Conservation (phyloP, 805 yeast species). For the Barnettozyma sucrosica region DNA sequence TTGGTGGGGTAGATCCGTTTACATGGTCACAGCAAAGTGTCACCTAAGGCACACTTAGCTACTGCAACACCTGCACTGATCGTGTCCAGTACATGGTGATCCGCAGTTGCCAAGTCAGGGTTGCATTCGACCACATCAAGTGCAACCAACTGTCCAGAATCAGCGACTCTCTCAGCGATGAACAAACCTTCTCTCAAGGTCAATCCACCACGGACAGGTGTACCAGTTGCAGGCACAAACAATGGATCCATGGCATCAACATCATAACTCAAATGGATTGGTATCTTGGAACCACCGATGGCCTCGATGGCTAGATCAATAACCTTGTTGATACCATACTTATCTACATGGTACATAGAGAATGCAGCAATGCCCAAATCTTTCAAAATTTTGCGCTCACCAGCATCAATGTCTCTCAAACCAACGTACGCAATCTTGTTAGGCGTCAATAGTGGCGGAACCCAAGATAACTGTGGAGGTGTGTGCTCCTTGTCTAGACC, state of each 20-base stretch:
- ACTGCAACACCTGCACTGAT: conserved; percentile 86
- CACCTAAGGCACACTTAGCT: conserved; percentile 92
- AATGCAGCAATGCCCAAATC: conserved; percentile 75
- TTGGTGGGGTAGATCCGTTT: too few species aligned
- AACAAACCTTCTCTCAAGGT: conserved; percentile 92
- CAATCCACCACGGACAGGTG: conserved; percentile 95
- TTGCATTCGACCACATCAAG: conserved; percentile 92
- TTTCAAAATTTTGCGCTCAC: conserved; percentile 69
- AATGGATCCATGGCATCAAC: conserved; percentile 96
- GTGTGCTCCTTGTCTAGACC: conserved; percentile 65
- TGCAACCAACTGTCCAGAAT: conserved; percentile 80
- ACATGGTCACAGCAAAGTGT: conserved; percentile 57
- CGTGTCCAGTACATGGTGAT: conserved; percentile 73
- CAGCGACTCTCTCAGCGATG: conserved; percentile 87
- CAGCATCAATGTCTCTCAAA: conserved; percentile 84
- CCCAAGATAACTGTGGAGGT: conserved; percentile 80
- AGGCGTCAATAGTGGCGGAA: conserved; percentile 59
- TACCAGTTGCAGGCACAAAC: conserved; percentile 95
- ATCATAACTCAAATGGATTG: conserved; percentile 88
- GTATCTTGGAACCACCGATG: conserved; percentile 61
- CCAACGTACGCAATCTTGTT: conserved; percentile 87
- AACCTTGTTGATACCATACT: conserved; percentile 86
- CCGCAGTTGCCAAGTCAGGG: conserved; percentile 79
- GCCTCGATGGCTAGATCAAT: conserved; percentile 83
- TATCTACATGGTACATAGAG: conserved; percentile 95